Base-by-base conservation (phyloP, 129 eudicot genomes). In the Kitagawia praeruptora region DNA sequence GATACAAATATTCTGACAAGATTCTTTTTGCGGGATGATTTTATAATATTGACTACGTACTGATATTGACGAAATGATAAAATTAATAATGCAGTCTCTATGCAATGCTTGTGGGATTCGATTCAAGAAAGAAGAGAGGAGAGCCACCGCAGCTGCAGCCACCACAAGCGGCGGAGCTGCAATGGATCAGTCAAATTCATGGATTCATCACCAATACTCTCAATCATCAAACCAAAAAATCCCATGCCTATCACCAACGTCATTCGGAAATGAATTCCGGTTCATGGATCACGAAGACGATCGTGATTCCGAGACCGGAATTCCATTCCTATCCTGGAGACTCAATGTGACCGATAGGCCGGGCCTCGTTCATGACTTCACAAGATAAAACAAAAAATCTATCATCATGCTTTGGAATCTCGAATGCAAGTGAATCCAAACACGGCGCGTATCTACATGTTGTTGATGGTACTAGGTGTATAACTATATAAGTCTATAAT, bases 31-130 rank as follows among this genome's bases (percentile, higher is more conserved):
- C 7, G 41, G 41, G 40, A 12, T 66, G 72, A 34, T 66, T 66
- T 70, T 13, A 34, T 69, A 27, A 4, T 34, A 66, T 31, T 70
- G 45, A 70, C 74, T 31, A 31, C 34, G 34, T 1, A 31, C 0
- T 31, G 34, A 31, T 31, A 31, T 31, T 70, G 45, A 70, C 74
- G 14, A 61, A 2, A 61, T 23, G 6, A 5, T 4, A 15, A 18
- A 37, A 18, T 34, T 25, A 46, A 78, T 25, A 42, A 25, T 86
- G 85, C 96, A 94, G 98, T 94, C 98, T 5, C 83, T 94, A 0
- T 94, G 98, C 86, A 94, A 94, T 79, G 98, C 98, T 4, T 94
- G 98, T 74, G 98, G 98, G 40, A 94, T 94, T 75, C 84, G 98
- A 64, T 94, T 82, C 89, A 94, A 94, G 88, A 94, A 94, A 73